Evolutionary conservation across 805 yeast species (phyloP), one percentile per base, ranked within the genome.

Genomic region (Metschnikowia picachoensis): DNA sequence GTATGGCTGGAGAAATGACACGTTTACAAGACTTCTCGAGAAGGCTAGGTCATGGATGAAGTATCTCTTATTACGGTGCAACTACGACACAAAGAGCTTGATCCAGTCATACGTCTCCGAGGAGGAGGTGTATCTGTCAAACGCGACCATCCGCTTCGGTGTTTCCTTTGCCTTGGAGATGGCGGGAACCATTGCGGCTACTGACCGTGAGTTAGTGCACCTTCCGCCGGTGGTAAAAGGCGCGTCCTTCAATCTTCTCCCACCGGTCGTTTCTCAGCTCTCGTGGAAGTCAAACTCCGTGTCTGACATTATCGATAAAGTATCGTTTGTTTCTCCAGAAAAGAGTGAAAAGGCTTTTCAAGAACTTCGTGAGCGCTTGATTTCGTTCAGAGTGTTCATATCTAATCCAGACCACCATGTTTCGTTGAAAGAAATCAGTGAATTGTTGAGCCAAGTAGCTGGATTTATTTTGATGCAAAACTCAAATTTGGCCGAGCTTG

Each of bases 141-240:
- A 31, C 30, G 46, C 44, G 27, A 50, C 42, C 7, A 76, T 87
- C 35, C 83, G 86, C 46, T 82, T 77, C 58, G 98, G 98, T 44
- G 84, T 90, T 40, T 83, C 95, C 0, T 87, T 92, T 73, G 98
- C 99, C 0, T 69, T 91, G 47, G 94, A 87, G 53, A 78, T 89
- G 83, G 95, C 96, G 1, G 89, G 94, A 4, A 63, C 78, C 4
- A 76, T 88, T 11, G 67, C 82, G n/a, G 73, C 83, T 15, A 74
- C 73, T 28, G 95, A 88, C 56, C 69, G 83, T 37, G 94, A 86
- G 56, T 63, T 83, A 28, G 74, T 79, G 2, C 75, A 77, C 36
- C 69, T 82, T 35, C 60, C 75, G 2, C 62, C 58, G 41, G 49
- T 67, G 47, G 54, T 68, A 48, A 66, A 60, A 31, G 51, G 40